Evolutionary conservation across 148 eudicot species (phyloP).

Genomic region (Salicornia ramosissima): DNA sequence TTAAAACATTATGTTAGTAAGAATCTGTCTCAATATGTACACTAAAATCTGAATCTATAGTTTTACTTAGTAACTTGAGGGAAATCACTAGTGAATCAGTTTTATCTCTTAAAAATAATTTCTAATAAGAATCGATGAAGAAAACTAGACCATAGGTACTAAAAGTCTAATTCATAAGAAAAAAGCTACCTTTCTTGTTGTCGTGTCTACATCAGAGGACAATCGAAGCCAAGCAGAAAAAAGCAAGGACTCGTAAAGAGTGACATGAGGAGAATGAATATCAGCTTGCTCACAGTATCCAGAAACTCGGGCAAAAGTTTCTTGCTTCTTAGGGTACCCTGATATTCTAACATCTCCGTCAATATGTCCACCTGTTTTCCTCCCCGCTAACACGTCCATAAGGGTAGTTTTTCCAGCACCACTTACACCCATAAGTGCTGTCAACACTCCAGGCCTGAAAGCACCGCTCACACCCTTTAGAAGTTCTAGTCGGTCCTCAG

Average conservation of each 20-base stretch:
- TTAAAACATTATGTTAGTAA: background rate
- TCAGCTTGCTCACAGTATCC: slow-evolving; percentile 55
- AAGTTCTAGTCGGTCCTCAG: slow-evolving; percentile 41
- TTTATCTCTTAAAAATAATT: background rate
- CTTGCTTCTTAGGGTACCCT: slow-evolving; percentile 66
- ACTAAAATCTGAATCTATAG: no score
- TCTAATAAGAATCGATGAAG: background rate
- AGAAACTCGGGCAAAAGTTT: slow-evolving; percentile 62
- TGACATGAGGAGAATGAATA: slow-evolving; percentile 50
- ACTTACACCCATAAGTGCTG: slow-evolving; percentile 53
- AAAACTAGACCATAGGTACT: background rate
- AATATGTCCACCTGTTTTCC: slow-evolving; percentile 68
- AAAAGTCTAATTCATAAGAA: background rate
- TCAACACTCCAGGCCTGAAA: slow-evolving; percentile 54
- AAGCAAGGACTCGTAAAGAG: slow-evolving; percentile 36
- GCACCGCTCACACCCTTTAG: slow-evolving; percentile 66
- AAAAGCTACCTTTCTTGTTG: slow-evolving; percentile 29
- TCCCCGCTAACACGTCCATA: slow-evolving; percentile 79
- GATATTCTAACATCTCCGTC: slow-evolving; percentile 58
- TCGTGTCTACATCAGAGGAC: slow-evolving; percentile 36
- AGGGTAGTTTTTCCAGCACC: slow-evolving; percentile 78
- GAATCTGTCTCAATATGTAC: background rate
- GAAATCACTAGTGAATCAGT: background rate
- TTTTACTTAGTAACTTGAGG: background rate
- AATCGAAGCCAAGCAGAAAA: slow-evolving; percentile 47